Conservation (phyloP, 306 rosid genomes). For the Gleditsia sinensis region DNA sequence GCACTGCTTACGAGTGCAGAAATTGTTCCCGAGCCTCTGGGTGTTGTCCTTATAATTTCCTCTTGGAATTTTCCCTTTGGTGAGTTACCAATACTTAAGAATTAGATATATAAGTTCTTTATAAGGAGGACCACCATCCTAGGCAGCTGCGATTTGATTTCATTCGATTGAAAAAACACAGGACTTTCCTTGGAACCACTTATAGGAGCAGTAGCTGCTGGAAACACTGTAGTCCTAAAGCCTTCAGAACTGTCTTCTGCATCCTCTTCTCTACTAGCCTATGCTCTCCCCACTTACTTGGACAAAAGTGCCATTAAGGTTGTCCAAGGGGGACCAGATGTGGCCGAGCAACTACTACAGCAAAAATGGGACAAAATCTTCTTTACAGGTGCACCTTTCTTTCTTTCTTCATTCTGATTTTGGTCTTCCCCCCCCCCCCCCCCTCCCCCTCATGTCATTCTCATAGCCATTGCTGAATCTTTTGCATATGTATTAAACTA, state of each 20-base stretch:
- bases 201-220: slow-evolving; percentile 85
- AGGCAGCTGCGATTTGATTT: too few relatives aligned
- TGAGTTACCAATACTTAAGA: slow-evolving; percentile 35
- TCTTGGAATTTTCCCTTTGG: slow-evolving; percentile 90
- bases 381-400: slow-evolving; percentile 55
- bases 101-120: too few relatives aligned
- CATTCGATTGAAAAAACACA: too few relatives aligned
- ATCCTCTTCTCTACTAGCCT: slow-evolving; percentile 56
- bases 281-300: slow-evolving; percentile 40
- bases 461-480: too few relatives aligned
- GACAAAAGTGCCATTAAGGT: slow-evolving; percentile 63
- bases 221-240: slow-evolving; percentile 64
- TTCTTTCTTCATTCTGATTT: neutral
- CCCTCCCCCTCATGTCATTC: too few relatives aligned
- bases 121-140: too few relatives aligned
- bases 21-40: slow-evolving; percentile 71
- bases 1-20: slow-evolving; percentile 69
- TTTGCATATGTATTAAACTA: too few relatives aligned
- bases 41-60: slow-evolving; percentile 71
- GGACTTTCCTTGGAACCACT: slow-evolving; percentile 81
- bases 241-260: slow-evolving; percentile 72
- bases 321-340: slow-evolving; percentile 57
- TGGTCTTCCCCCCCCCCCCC: too few relatives aligned
- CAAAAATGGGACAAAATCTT: slow-evolving; percentile 82
- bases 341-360: slow-evolving; percentile 45